These are phyloP conservation scores for Stylonectria norvegica DNA, from an alignment of 2,329 filamentous ascomycete genomes.

Conservation along the genomic window DNA sequence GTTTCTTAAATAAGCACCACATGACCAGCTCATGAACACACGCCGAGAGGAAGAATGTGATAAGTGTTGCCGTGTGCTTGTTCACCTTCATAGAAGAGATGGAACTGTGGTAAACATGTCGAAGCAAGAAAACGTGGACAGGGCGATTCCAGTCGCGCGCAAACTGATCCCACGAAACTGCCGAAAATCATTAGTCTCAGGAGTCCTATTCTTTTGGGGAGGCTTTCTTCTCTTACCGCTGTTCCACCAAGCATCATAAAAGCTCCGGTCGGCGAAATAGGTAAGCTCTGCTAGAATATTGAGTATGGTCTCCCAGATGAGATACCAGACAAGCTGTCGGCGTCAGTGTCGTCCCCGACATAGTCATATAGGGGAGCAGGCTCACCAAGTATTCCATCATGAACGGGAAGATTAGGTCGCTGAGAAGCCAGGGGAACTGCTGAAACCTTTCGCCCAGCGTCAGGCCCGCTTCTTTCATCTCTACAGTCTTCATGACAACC, in stretches of 20 bases:
- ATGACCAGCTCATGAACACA: conserved; percentile 74
- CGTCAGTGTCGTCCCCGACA: conserved; percentile 9
- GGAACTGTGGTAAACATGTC: conserved; percentile 75
- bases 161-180: conserved; percentile 69
- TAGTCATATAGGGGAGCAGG: neutral
- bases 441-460: conserved; percentile 57
- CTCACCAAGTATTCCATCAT: conserved; percentile 69
- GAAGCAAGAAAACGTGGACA: conserved; percentile 72
- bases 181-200: neutral
- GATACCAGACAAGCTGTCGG: conserved; percentile 64
- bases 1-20: conserved; percentile 76
- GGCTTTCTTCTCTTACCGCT: conserved; percentile 45
- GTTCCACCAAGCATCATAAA: conserved; percentile 66
- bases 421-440: conserved; percentile 72
- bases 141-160: conserved; percentile 76
- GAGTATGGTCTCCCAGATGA: conserved; percentile 74
- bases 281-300: conserved; percentile 77
- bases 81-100: conserved; percentile 71
- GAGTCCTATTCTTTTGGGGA: too few species aligned
- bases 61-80: conserved; percentile 67
- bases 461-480: conserved; percentile 64
- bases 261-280: conserved; percentile 71
- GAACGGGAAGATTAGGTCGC: conserved; percentile 73
- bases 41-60: conserved; percentile 71
- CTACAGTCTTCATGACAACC: conserved; percentile 63